Percentiles rank a stretch among this genome's conserved stretches.
Conservation (phyloP, 2,329 filamentous ascomycete species). For the Alternaria gaisen region DNA sequence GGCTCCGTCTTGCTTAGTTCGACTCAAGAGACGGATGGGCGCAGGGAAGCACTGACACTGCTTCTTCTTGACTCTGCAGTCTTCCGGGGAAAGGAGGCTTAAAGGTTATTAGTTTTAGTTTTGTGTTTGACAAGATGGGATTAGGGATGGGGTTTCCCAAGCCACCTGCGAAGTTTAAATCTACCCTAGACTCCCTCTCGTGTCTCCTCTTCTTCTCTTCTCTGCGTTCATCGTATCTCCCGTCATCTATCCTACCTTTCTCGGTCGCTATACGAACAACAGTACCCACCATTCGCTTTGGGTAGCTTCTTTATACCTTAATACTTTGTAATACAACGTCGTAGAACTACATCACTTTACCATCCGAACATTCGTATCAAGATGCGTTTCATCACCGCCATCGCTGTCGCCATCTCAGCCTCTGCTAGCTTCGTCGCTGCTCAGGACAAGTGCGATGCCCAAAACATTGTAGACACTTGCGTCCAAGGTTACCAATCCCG, state of each 20-base stretch:
- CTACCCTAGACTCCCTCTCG: neutral
- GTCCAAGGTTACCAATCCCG: constrained; percentile 52
- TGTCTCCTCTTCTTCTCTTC: neutral
- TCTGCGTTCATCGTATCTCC: neutral
- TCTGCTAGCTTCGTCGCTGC: constrained; percentile 52
- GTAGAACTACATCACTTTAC: neutral
- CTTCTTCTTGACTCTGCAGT: neutral
- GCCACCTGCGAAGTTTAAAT: constrained; percentile 1
- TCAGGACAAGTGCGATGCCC: constrained; percentile 48
- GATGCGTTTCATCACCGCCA: constrained; percentile 46
- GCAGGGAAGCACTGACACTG: constrained; percentile 4
- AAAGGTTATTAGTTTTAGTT: constrained; percentile 6
- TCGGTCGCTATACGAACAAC: neutral
- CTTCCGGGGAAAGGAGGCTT: constrained; percentile 8
- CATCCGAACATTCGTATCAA: constrained; percentile 10
- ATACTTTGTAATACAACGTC: neutral
- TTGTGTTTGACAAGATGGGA: constrained; percentile 6
- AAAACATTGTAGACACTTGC: constrained; percentile 62
- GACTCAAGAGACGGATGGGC: neutral
- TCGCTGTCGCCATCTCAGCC: constrained; percentile 41
- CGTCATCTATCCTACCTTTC: constrained; percentile 3
- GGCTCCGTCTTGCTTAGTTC: neutral
- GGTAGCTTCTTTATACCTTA: neutral
- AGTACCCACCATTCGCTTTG: constrained; percentile 5
- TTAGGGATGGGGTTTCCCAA: constrained; percentile 3